phyloP scores from a whole-genome alignment of 306 rosid species.

The Erythrophleum fordii region DNA sequence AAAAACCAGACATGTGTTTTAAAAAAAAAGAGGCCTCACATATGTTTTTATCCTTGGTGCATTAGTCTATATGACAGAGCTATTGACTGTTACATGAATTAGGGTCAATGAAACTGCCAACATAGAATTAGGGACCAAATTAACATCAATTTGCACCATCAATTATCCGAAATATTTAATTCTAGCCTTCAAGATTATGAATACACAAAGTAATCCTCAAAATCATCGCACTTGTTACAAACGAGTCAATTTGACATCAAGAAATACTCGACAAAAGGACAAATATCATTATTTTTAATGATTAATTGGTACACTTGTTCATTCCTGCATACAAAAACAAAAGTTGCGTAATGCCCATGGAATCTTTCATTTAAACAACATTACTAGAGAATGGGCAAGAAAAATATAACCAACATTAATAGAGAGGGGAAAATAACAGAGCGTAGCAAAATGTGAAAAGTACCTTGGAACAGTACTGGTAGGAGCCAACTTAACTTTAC shows the following conservation, averaged over 20 bases:
- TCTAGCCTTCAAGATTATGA: neutral
- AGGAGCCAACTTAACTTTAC: conserved; percentile 24
- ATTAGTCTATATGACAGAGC: neutral
- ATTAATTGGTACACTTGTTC: too few species aligned
- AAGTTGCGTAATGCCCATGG: too few species aligned
- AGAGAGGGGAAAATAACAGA: neutral
- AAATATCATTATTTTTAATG: too few species aligned
- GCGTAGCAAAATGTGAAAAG: neutral
- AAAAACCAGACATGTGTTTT: too few species aligned
- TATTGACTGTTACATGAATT: neutral
- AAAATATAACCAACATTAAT: neutral
- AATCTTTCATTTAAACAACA: neutral
- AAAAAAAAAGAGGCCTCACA: too few species aligned
- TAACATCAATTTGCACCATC: neutral
- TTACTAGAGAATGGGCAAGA: neutral
- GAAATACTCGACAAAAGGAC: too few species aligned
- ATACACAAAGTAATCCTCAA: neutral
- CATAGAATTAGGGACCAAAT: neutral
- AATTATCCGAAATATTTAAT: neutral
- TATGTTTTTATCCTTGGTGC: too few species aligned
- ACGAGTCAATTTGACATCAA: too few species aligned
- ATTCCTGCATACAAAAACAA: neutral
- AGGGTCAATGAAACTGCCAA: neutral
- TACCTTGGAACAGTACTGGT: conserved; percentile 47
- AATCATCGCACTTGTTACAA: neutral